Percentiles rank a stretch among this genome's conserved stretches.
phyloP scores from a whole-genome alignment of 2,329 filamentous ascomycete genomes.

The Pseudogymnoascus sp. region DNA sequence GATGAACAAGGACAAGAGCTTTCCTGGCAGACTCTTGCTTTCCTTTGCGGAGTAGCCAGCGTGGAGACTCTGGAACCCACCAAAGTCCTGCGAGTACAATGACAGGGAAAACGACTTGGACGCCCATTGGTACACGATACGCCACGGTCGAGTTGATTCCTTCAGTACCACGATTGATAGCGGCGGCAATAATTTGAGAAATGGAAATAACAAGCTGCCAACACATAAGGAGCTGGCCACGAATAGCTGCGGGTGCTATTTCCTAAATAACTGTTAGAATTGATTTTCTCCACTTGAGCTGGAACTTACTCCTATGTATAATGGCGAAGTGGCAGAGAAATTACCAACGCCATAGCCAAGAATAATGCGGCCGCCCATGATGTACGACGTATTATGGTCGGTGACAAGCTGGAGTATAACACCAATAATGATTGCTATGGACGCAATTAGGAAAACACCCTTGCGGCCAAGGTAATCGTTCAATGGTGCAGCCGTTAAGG shows the following conservation, averaged over 20 bases:
- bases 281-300: background rate
- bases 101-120: conserved; percentile 18
- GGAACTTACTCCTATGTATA: conserved; percentile 28
- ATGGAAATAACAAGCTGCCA: conserved; percentile 32
- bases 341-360: conserved; percentile 30
- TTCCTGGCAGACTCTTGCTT: conserved; percentile 24
- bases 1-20: conserved; percentile 29
- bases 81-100: conserved; percentile 20
- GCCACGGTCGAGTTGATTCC: conserved; percentile 21
- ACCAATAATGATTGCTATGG: conserved; percentile 24
- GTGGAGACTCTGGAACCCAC: conserved; percentile 24
- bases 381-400: conserved; percentile 14
- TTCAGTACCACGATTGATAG: conserved; percentile 26
- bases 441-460: conserved; percentile 25
- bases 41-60: conserved; percentile 28
- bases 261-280: conserved; percentile 15
- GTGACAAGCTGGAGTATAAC: conserved; percentile 16
- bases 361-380: conserved; percentile 22
- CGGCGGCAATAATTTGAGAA: conserved; percentile 31
- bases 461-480: conserved; percentile 31
- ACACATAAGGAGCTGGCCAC: conserved; percentile 31
- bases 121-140: conserved; percentile 28
- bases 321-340: conserved; percentile 31
- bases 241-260: conserved; percentile 27
- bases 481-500: conserved; percentile 29